Evolutionary conservation across 768 basidiomycete species (phyloP), one percentile per base, ranked within the genome.

Genomic region (Atractiella rhizophila): DNA sequence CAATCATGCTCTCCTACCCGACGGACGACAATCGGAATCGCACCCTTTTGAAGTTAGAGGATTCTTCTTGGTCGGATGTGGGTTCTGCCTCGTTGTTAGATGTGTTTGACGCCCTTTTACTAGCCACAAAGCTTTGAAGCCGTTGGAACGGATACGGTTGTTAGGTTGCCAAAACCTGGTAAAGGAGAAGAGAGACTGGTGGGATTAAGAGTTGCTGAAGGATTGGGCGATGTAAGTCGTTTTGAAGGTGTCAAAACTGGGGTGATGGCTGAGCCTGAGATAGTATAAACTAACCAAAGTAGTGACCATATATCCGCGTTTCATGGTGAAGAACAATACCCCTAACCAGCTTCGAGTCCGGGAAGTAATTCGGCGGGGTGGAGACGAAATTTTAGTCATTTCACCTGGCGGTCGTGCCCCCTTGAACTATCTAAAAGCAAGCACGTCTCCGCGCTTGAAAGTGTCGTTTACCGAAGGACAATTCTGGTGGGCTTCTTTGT

Each of bases 221-320:
- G 86, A 2, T 63, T 74, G n/a, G 91, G 91, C 27, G 94, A 91
- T 46, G 62, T 61, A 26, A 39, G 60, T 45, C 21, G 13, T 11
- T 13, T 13, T 18, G n/a, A 6, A 18, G 32, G 2, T 1, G 21
- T n/a, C 13, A 5, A 16, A 13, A n/a, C 9, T 19, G 7, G 18
- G 4, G 29, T 37, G 31, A 19, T 4, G 4, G 6, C n/a, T n/a
- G 19, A 16, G 18, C 2, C 24, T 19, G 28, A 21, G 15, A 18
- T 49, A 63, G 64, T 96, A 94, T 59, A 94, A 94, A 55, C 63
- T 96, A 26, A 76, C 76, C 21, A 96, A 94, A 61, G 75, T 94
- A 49, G 73, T 98, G 48, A 86, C 79, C 0, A 62, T 96, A 28
- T 66, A 78, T 7, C 91, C 91, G 21, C 71, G 91, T 34, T 96